Percentiles rank a stretch among this genome's conserved stretches.
Conservation (phyloP, 768 basidiomycete species). For the Glaciozyma martinii region DNA sequence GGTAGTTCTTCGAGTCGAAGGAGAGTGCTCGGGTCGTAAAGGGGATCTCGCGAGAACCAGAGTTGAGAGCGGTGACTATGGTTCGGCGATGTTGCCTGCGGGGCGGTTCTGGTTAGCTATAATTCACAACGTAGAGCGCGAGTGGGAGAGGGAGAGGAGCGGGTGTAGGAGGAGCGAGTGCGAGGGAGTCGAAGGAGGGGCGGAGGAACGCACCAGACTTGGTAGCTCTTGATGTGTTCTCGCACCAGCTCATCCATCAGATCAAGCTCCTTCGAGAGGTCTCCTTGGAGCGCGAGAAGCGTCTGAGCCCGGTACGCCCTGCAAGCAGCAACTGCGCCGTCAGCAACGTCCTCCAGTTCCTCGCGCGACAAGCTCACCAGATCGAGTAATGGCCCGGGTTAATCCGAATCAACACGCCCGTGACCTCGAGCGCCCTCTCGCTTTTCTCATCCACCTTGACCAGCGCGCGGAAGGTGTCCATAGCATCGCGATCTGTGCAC, state of each 20-base stretch:
- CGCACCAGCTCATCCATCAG: slow-evolving; percentile 83
- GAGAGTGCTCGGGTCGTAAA: slow-evolving; percentile 68
- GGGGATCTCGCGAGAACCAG: slow-evolving; percentile 52
- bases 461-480: slow-evolving; percentile 82
- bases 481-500: slow-evolving; percentile 74
- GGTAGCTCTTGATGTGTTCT: slow-evolving; percentile 83
- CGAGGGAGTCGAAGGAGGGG: too few species aligned
- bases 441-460: slow-evolving; percentile 69
- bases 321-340: slow-evolving; percentile 1
- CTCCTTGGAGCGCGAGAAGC: slow-evolving; percentile 55
- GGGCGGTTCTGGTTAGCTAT: background rate
- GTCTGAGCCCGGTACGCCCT: slow-evolving; percentile 96
- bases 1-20: slow-evolving; percentile 89
- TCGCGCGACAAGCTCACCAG: slow-evolving; percentile 52
- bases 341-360: background rate
- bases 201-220: slow-evolving; percentile 64
- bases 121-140: background rate
- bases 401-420: slow-evolving; percentile 74
- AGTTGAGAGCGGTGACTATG: slow-evolving; percentile 41
- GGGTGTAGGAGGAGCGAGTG: too few species aligned
- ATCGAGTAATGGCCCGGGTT: slow-evolving; percentile 97
- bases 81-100: slow-evolving; percentile 44
- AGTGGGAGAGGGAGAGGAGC: background rate
- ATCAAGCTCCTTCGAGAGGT: slow-evolving; percentile 65
- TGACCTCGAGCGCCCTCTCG: slow-evolving; percentile 70